A percentile compares a stretch with the other conserved stretches of the same genome.
Evolutionary conservation across 768 basidiomycete genomes (phyloP).

Genomic region (Lactarius sanguifluus): DNA sequence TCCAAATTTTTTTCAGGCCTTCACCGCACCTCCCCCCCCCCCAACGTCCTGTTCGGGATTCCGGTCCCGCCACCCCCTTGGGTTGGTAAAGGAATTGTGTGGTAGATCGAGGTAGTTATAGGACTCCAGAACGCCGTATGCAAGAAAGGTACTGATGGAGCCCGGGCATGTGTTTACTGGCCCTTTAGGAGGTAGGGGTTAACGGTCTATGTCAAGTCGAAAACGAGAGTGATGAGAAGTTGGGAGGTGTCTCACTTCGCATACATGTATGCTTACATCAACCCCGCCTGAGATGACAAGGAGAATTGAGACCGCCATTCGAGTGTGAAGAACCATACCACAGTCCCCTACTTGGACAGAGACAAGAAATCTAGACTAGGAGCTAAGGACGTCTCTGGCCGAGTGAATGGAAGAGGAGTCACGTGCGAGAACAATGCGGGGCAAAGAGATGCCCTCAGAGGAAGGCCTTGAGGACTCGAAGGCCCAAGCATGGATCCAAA

Average conservation of each 20-base stretch:
- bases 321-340: too few relatives aligned
- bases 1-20: too few relatives aligned
- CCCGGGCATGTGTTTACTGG: conserved; percentile 2
- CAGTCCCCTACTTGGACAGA: too few relatives aligned
- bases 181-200: not conserved
- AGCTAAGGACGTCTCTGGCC: not conserved
- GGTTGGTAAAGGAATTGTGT: too few relatives aligned
- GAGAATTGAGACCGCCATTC: not conserved
- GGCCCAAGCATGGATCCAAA: not conserved
- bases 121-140: too few relatives aligned
- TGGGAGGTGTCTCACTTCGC: not conserved
- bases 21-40: too few relatives aligned
- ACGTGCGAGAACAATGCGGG: not conserved
- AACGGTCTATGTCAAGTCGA: not conserved
- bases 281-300: not conserved
- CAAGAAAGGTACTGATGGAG: not conserved
- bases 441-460: too few relatives aligned
- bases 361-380: too few relatives aligned
- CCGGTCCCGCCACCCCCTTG: too few relatives aligned
- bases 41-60: too few relatives aligned
- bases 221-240: not conserved
- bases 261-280: not conserved
- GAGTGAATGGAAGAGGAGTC: not conserved
- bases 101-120: too few relatives aligned
- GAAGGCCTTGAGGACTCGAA: too few relatives aligned